phyloP scores from a whole-genome alignment of 306 rosid genomes.

The Morella rubra region DNA sequence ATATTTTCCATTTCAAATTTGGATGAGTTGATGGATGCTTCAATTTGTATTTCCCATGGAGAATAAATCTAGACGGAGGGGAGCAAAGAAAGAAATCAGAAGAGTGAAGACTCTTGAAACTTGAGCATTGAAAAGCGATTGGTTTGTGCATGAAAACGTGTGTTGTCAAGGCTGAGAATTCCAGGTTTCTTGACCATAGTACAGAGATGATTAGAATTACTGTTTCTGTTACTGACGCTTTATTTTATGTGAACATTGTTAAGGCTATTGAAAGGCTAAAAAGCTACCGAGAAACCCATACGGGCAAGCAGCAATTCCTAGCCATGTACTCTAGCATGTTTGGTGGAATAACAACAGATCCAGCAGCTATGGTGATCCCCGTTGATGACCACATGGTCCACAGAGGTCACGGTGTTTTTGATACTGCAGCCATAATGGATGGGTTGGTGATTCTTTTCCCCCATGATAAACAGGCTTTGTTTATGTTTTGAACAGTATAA shows the following conservation, averaged over 20 bases:
- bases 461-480: no score
- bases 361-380: constrained; percentile 83
- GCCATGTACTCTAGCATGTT: constrained; percentile 93
- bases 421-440: constrained; percentile 79
- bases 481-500: not conserved
- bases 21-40: not conserved
- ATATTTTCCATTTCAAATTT: not conserved
- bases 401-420: constrained; percentile 93
- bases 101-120: not conserved
- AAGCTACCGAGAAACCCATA: constrained; percentile 46
- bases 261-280: constrained; percentile 62
- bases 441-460: constrained; percentile 56
- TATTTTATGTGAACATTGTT: not conserved
- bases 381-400: constrained; percentile 97
- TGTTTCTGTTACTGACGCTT: constrained; percentile 3
- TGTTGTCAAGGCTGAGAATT: not conserved
- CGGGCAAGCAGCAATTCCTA: constrained; percentile 58
- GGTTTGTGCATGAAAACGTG: not conserved
- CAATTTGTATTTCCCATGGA: not conserved
- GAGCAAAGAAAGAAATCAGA: no score
- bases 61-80: not conserved
- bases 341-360: constrained; percentile 80
- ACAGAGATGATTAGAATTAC: not conserved
- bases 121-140: not conserved
- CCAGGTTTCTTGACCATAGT: not conserved